These are phyloP conservation scores for Allantophomopsis cytisporea DNA, from an alignment of 2,329 filamentous ascomycete species.

Conservation along the genomic window DNA sequence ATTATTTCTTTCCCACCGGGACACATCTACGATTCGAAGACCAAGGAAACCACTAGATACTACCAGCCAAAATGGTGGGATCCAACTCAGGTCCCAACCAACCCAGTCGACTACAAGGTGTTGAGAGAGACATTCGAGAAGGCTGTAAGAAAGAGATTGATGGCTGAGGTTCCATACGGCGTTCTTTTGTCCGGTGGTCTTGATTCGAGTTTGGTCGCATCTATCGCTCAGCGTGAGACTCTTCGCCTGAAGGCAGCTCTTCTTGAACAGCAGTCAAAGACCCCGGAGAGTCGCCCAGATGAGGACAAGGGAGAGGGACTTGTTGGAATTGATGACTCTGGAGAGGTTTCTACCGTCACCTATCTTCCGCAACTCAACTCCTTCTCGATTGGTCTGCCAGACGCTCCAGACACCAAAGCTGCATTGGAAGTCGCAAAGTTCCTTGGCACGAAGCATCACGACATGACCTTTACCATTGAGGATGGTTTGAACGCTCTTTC, in stretches of 20 bases:
- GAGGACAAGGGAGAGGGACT: constrained; percentile 53
- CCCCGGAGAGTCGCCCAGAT: constrained; percentile 23
- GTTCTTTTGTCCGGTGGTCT: constrained; percentile 90
- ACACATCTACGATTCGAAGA: constrained; percentile 91
- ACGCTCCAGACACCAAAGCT: constrained; percentile 82
- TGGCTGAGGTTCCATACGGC: constrained; percentile 97
- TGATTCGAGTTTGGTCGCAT: constrained; percentile 87
- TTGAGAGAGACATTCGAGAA: constrained; percentile 76
- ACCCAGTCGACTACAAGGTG: constrained; percentile 69
- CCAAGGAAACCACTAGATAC: constrained; percentile 72
- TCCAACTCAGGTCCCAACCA: constrained; percentile 60
- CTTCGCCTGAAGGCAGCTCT: constrained; percentile 58
- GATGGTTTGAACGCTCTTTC: constrained; percentile 93
- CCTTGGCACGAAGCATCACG: constrained; percentile 94
- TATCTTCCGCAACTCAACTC: constrained; percentile 93
- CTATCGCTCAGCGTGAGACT: constrained; percentile 91
- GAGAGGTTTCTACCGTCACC: constrained; percentile 79
- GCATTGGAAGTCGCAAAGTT: constrained; percentile 91
- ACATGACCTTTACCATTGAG: constrained; percentile 96
- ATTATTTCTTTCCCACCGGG: constrained; percentile 90
- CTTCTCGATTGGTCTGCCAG: constrained; percentile 93
- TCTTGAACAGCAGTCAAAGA: constrained; percentile 28
- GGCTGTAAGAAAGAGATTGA: constrained; percentile 88
- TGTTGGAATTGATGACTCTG: constrained; percentile 87
- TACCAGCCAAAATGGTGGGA: constrained; percentile 93